These are phyloP conservation scores for Pelargonium exstipulatum DNA, from an alignment of 441 rosid genomes.

Conservation along the genomic window DNA sequence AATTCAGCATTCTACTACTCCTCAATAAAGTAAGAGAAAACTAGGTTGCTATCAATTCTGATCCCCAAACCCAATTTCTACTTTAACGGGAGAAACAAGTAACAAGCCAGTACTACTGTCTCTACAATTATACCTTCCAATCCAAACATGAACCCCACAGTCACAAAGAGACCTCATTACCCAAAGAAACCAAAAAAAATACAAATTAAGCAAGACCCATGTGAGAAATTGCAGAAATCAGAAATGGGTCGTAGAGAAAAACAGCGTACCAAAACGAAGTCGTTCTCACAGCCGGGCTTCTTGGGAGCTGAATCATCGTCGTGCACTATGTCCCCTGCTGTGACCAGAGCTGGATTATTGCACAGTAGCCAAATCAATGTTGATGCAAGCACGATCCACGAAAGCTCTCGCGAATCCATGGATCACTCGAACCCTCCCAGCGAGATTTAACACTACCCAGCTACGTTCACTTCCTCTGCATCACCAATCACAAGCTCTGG, in stretches of 20 bases:
- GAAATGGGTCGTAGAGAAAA: conserved; percentile 22
- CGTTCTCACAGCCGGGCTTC: conserved; percentile 96
- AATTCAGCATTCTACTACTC: background rate
- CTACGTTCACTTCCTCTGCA: conserved; percentile 23
- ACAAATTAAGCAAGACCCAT: conserved; percentile 25
- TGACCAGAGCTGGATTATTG: conserved; percentile 38
- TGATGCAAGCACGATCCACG: conserved; percentile 26
- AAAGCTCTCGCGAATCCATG: conserved; percentile 53
- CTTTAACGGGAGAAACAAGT: background rate
- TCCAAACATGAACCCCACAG: conserved; percentile 13
- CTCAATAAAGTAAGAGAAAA: background rate
- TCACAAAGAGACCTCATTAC: conserved; percentile 5
- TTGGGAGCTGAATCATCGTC: conserved; percentile 83
- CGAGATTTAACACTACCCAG: conserved; percentile 23
- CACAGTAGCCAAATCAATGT: conserved; percentile 42
- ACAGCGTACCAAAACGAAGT: conserved; percentile 74
- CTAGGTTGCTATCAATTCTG: background rate
- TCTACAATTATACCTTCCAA: background rate
- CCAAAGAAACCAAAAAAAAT: conserved; percentile 10
- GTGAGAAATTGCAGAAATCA: conserved; percentile 21
- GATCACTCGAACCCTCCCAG: conserved; percentile 20
- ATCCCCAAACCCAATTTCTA: background rate
- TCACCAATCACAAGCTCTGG: conserved; percentile 24
- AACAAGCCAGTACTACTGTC: background rate
- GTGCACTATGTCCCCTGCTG: conserved; percentile 87